Conservation (phyloP, 495 filamentous ascomycete species). For the Penicillium ucsense region DNA sequence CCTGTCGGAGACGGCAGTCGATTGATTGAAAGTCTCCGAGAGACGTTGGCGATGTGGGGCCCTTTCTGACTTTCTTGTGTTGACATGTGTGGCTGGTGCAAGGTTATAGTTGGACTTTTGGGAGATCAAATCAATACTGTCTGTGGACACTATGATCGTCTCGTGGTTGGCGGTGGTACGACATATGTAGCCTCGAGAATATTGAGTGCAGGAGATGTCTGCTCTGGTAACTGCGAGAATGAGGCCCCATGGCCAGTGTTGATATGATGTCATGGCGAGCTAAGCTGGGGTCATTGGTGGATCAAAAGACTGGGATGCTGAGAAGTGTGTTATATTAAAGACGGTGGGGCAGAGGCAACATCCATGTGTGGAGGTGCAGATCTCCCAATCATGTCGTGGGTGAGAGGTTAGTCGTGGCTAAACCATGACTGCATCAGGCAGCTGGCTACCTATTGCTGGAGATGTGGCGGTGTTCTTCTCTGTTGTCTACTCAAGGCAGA, state of each 20-base stretch:
- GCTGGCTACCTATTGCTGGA: too few species aligned
- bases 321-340: conserved; percentile 9
- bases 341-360: neutral
- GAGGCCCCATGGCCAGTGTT: neutral
- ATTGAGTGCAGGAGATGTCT: too few species aligned
- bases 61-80: neutral
- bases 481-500: too few species aligned
- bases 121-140: neutral
- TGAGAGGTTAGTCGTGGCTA: neutral
- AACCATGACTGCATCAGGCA: too few species aligned
- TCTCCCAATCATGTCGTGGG: neutral
- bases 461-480: too few species aligned
- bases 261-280: conserved; percentile 12
- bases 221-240: neutral
- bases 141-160: too few species aligned
- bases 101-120: neutral
- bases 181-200: too few species aligned
- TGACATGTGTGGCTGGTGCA: neutral
- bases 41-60: neutral
- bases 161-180: too few species aligned
- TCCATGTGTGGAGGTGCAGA: too few species aligned
- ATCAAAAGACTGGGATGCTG: neutral
- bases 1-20: neutral
- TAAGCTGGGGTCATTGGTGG: neutral
- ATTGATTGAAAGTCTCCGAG: conserved; percentile 10